Evolutionary conservation across 192 early-diverging fungal species (phyloP), one percentile per base, ranked within the genome.

Genomic region (Coemansia sp.): DNA sequence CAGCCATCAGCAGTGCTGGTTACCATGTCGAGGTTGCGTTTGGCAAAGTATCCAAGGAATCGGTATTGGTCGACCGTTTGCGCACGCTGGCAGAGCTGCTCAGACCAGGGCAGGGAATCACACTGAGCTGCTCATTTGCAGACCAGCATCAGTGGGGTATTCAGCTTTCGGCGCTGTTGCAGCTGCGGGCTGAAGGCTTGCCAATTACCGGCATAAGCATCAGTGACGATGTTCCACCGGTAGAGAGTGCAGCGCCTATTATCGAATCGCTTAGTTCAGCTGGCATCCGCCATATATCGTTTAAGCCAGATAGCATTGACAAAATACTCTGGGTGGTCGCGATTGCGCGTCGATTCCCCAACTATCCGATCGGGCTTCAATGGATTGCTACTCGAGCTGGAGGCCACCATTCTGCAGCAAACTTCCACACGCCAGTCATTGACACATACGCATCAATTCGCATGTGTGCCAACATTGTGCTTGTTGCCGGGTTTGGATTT

Each of bases 371-470:
- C 29, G 80, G 91, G 42, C 74, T 94, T 49, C 89, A 94, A 64
- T 94, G 92, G 90, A 94, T 90, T 38, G 90, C 90, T 68, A 90
- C 90, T 42, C 84, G 90, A 57, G 90, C 84, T 36, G 93, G 93
- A 53, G 95, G 95, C 9, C 87, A 88, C 62, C 95, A 97, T 80
- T 90, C 87, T 48, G 88, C 90, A 37, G 95, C 94, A 60, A 93
- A 97, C 67, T 88, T 94, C 80, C 90, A 94, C 64, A 77, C 80
- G 53, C 89, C 91, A 30, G 82, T 97, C 48, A 50, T 94, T 4
- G 85, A 89, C 59, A 87, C 83, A 4, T 96, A 93, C 42, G 82
- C 86, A 76, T 85, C 83, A 39, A 90, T 97, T 35, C 86, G 95
- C 69, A 80, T 80, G 15, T 81, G 83, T 37, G 22, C 66, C 37